A percentile compares a stretch with the other conserved stretches of the same genome.
Evolutionary conservation across 495 filamentous ascomycete species (phyloP).

Genomic region (Penicillium atrosanguineum): DNA sequence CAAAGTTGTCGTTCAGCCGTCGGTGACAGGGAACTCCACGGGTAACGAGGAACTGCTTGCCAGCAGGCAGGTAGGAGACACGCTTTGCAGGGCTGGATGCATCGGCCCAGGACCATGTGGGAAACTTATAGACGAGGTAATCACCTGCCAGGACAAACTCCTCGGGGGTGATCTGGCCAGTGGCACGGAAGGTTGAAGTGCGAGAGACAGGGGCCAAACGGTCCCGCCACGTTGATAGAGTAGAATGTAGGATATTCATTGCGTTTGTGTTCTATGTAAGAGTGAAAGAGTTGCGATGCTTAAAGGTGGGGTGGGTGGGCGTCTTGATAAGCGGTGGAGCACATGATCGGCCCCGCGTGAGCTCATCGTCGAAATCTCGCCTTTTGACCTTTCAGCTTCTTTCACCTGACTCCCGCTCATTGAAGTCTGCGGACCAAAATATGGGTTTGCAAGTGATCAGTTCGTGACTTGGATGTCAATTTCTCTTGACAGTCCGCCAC

Average conservation of each 20-base stretch:
- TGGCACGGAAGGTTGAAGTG: slow-evolving; percentile 88
- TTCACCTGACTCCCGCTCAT: slow-evolving; percentile 1
- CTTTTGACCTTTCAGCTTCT: neutral
- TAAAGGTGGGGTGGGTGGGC: slow-evolving; percentile 8
- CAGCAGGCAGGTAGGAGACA: slow-evolving; percentile 75
- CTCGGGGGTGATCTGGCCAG: slow-evolving; percentile 94
- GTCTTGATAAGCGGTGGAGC: slow-evolving; percentile 32
- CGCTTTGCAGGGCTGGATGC: slow-evolving; percentile 75
- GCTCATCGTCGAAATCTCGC: slow-evolving; percentile 2
- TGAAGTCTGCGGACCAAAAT: neutral
- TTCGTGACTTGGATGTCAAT: neutral
- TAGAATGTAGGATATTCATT: slow-evolving; percentile 72
- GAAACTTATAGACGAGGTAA: slow-evolving; percentile 99
- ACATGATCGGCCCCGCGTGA: slow-evolving; percentile 35
- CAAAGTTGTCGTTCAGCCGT: slow-evolving; percentile 89
- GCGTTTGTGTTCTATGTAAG: slow-evolving; percentile 11
- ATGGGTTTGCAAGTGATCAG: neutral
- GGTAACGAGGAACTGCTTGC: slow-evolving; percentile 95
- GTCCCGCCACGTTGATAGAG: slow-evolving; percentile 82
- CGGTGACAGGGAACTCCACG: slow-evolving; percentile 90
- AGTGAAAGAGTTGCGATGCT: slow-evolving; percentile 2
- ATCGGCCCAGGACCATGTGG: slow-evolving; percentile 96
- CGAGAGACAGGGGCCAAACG: slow-evolving; percentile 82
- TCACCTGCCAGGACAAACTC: slow-evolving; percentile 96
- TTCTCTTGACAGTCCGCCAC: neutral